A percentile compares a stretch with the other conserved stretches of the same genome.
phyloP scores from a whole-genome alignment of 306 rosid genomes.

The Malus domestica region DNA sequence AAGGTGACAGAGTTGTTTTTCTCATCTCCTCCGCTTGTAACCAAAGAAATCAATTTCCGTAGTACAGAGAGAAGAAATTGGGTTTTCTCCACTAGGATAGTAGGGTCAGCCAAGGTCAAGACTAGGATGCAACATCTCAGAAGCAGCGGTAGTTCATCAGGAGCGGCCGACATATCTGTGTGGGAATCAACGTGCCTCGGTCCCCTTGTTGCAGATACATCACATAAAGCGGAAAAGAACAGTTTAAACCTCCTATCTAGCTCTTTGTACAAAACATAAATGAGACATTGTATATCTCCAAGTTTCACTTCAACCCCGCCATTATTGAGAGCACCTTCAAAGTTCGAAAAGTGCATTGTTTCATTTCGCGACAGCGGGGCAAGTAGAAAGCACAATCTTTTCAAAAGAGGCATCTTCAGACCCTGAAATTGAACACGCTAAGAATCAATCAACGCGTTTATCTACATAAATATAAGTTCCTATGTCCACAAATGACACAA shows the following conservation, averaged over 20 bases:
- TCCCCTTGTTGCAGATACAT: conserved; percentile 1
- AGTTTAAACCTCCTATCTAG: conserved; percentile 30
- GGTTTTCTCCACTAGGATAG: conserved; percentile 26
- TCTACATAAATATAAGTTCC: neutral
- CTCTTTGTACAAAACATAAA: conserved; percentile 38
- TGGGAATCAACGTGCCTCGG: conserved; percentile 4
- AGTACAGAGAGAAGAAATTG: conserved; percentile 30
- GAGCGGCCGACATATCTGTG: conserved; percentile 26
- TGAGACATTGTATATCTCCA: conserved; percentile 20
- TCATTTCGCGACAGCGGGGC: conserved; percentile 16
- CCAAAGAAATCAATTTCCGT: conserved; percentile 23
- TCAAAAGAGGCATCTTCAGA: conserved; percentile 22
- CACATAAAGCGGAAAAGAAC: conserved; percentile 24
- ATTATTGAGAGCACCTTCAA: neutral
- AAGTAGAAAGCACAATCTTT: conserved; percentile 22
- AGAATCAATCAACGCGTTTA: neutral
- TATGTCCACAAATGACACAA: neutral
- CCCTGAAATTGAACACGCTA: conserved; percentile 19
- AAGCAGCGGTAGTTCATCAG: conserved; percentile 37
- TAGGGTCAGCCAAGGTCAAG: conserved; percentile 37
- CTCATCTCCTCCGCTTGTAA: conserved; percentile 17
- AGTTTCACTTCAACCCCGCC: conserved; percentile 14
- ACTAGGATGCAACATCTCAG: conserved; percentile 52
- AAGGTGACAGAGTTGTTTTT: conserved; percentile 13
- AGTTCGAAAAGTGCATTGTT: neutral